Percentiles rank a stretch among this genome's conserved stretches.
Conservation (phyloP, 202 grass and related monocot species). For the Bolboschoenoplectus hybrid region DNA sequence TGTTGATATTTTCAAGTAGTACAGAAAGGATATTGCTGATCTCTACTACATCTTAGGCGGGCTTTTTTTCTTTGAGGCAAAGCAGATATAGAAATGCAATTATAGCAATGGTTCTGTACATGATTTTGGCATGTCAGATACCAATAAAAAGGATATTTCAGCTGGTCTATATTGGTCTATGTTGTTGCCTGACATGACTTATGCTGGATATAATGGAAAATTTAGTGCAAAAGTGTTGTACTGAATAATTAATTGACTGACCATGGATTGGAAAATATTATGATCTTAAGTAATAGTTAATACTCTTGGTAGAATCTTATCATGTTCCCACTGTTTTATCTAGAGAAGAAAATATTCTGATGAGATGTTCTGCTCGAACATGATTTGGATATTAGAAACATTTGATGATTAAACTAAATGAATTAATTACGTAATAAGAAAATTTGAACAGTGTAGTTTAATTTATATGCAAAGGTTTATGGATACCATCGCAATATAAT, state of each 20-base stretch:
- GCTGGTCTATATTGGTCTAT: neutral
- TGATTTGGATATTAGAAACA: neutral
- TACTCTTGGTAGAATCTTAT: neutral
- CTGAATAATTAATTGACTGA: neutral
- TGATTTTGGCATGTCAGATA: slow-evolving; percentile 1
- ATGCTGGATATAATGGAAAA: neutral
- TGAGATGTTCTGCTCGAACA: neutral
- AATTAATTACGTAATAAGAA: neutral
- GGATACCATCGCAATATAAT: neutral
- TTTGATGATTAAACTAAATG: neutral
- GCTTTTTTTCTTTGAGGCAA: neutral
- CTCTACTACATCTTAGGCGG: neutral
- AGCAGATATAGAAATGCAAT: neutral
- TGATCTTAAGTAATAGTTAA: neutral
- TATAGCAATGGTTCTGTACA: neutral
- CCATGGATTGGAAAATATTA: neutral
- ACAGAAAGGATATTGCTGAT: neutral
- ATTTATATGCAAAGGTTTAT: neutral
- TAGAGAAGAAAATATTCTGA: neutral
- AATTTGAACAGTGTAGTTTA: neutral
- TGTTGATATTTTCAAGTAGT: neutral
- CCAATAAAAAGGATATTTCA: neutral
- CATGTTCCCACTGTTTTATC: neutral
- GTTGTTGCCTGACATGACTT: neutral
- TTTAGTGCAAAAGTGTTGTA: neutral